Conservation (phyloP, 2,329 filamentous ascomycete species). For the Neobulgaria alba region DNA sequence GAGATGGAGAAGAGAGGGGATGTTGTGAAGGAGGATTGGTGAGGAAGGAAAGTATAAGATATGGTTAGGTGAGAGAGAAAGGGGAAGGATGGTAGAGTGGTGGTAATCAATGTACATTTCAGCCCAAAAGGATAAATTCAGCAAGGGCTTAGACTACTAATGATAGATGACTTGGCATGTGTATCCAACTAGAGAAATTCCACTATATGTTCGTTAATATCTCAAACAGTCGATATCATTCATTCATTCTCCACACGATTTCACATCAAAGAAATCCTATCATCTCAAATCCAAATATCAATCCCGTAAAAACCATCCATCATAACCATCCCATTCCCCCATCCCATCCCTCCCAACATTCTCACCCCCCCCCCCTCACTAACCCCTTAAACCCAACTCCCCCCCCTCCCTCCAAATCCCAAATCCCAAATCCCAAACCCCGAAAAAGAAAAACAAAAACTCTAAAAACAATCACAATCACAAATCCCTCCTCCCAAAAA, state of each 20-base stretch:
- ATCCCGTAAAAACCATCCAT: neutral
- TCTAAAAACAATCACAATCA: neutral
- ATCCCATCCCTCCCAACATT: neutral
- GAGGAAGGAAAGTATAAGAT: neutral
- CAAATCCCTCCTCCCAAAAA: neutral
- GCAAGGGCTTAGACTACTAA: too few relatives aligned
- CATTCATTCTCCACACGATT: too few relatives aligned
- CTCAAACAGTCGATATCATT: too few relatives aligned
- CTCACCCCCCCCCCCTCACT: neutral
- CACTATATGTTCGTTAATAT: too few relatives aligned
- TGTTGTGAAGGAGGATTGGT: constrained; percentile 7
- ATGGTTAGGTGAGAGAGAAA: neutral
- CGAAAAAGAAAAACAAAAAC: neutral
- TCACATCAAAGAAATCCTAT: neutral
- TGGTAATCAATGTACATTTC: too few relatives aligned
- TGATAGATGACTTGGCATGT: too few relatives aligned
- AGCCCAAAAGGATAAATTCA: too few relatives aligned
- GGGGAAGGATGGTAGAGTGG: too few relatives aligned
- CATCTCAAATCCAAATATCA: neutral
- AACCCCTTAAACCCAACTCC: neutral
- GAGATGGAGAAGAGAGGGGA: constrained; percentile 30
- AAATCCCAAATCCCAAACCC: neutral
- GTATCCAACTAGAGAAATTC: too few relatives aligned
- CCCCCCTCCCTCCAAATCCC: too few relatives aligned
- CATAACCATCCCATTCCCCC: neutral